Percentiles rank a stretch among this genome's conserved stretches.
These are phyloP conservation scores for Blastobotrys parvus DNA, from an alignment of 805 yeast genomes.

Conservation along the genomic window DNA sequence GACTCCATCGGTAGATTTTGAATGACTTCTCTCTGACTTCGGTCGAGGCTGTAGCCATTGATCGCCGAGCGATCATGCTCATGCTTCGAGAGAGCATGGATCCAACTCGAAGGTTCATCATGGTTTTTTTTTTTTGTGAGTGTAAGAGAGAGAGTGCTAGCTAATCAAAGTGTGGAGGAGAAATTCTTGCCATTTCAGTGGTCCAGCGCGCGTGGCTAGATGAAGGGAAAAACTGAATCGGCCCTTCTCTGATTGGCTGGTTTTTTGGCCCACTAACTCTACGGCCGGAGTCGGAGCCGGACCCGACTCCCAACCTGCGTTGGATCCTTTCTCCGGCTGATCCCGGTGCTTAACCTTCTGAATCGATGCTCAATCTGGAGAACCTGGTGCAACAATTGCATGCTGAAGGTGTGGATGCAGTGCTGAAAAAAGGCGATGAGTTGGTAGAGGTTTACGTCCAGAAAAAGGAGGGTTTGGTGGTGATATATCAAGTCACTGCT, in stretches of 20 bases:
- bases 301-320: not conserved
- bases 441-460: conserved; percentile 1
- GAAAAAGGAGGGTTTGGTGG: not conserved
- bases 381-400: not conserved
- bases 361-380: not conserved
- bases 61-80: not conserved
- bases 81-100: too few relatives aligned
- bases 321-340: too few relatives aligned
- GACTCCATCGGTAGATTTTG: conserved; percentile 96
- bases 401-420: not conserved
- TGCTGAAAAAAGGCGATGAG: not conserved
- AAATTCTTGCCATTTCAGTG: not conserved
- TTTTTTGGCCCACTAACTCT: too few relatives aligned
- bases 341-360: too few relatives aligned
- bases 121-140: not conserved
- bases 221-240: not conserved
- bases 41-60: not conserved
- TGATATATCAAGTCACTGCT: conserved; percentile 15
- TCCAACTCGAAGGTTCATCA: too few relatives aligned
- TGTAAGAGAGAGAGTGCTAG: not conserved
- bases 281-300: not conserved
- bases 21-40: conserved; percentile 67
- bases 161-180: too few relatives aligned
- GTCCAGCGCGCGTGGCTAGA: not conserved
- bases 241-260: conserved; percentile 2